Conservation (phyloP, 2,329 filamentous ascomycete genomes). For the Emmonsiellopsis sp. region DNA sequence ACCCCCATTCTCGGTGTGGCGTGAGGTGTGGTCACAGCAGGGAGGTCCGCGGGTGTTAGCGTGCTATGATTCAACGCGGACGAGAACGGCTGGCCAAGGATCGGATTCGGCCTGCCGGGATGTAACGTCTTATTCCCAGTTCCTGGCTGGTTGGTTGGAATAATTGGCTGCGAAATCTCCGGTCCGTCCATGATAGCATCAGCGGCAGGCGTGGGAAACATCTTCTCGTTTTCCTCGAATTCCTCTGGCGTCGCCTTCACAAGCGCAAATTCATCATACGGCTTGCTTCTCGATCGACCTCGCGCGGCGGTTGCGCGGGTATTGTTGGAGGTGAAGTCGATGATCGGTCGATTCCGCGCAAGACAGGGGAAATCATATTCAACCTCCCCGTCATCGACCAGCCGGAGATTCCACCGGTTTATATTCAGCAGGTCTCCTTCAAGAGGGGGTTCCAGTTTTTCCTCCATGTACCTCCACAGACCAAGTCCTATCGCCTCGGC, state of each 20-base stretch:
- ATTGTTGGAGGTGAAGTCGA: slow-evolving; percentile 59
- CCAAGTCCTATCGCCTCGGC: slow-evolving; percentile 54
- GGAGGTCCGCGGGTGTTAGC: slow-evolving; percentile 37
- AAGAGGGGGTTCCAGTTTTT: slow-evolving; percentile 45
- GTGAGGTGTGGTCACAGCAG: slow-evolving; percentile 33
- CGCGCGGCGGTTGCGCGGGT: slow-evolving; percentile 47
- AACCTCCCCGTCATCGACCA: slow-evolving; percentile 59
- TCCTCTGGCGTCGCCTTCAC: slow-evolving; percentile 50
- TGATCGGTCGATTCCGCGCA: slow-evolving; percentile 46
- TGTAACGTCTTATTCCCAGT: slow-evolving; percentile 15
- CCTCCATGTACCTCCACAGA: slow-evolving; percentile 53
- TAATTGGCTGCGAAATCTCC: slow-evolving; percentile 11
- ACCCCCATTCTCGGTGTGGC: slow-evolving; percentile 47
- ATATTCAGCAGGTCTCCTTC: slow-evolving; percentile 45
- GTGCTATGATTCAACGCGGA: slow-evolving; percentile 37
- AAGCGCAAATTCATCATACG: slow-evolving; percentile 58
- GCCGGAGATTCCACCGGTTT: slow-evolving; percentile 56
- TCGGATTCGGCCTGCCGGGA: slow-evolving; percentile 27
- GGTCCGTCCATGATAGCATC: slow-evolving; percentile 17
- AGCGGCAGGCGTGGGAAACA: slow-evolving; percentile 43
- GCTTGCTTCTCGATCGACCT: slow-evolving; percentile 51
- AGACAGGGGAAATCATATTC: slow-evolving; percentile 57
- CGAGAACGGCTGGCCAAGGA: slow-evolving; percentile 36
- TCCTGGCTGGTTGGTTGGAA: slow-evolving; percentile 13
- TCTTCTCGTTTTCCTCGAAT: slow-evolving; percentile 48